phyloP scores from a whole-genome alignment of 2,329 filamentous ascomycete species.

The Claviceps fusiformis region DNA sequence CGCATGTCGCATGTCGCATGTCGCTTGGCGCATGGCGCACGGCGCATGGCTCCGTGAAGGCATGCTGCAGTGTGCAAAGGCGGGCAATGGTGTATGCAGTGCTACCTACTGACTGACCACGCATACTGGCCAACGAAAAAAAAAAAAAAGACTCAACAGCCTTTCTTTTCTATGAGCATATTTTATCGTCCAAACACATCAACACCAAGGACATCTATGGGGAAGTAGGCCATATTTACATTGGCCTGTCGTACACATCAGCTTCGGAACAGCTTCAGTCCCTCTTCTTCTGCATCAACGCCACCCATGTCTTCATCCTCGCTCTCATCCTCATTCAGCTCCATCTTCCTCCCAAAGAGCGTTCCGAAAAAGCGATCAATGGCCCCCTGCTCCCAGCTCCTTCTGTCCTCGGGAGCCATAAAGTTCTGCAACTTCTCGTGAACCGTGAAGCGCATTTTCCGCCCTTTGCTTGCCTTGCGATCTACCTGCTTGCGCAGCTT shows the following conservation, averaged over 20 bases:
- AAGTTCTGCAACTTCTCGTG: slow-evolving; percentile 98
- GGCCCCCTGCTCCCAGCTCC: slow-evolving; percentile 66
- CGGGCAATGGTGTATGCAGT: no score
- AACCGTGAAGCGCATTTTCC: slow-evolving; percentile 87
- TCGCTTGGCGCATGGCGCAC: no score
- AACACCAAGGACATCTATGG: no score
- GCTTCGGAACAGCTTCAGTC: slow-evolving; percentile 38
- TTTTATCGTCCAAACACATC: no score
- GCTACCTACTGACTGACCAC: no score
- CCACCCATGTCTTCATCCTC: slow-evolving; percentile 38
- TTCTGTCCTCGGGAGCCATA: slow-evolving; percentile 80
- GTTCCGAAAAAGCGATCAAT: slow-evolving; percentile 66
- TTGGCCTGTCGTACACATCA: background rate
- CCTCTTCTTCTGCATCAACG: slow-evolving; percentile 39
- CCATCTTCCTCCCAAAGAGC: slow-evolving; percentile 57
- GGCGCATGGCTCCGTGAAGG: no score
- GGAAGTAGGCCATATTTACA: background rate
- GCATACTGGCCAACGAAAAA: no score
- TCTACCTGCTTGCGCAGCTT: slow-evolving; percentile 78
- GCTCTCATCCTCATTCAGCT: slow-evolving; percentile 39
- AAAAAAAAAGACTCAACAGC: no score
- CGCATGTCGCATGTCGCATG: no score
- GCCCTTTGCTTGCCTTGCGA: slow-evolving; percentile 85
- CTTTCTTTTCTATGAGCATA: background rate
- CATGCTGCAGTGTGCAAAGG: no score